Evolutionary conservation across 2,329 filamentous ascomycete genomes (phyloP), one percentile per base, ranked within the genome.

Genomic region (Ophiostoma sp.): DNA sequence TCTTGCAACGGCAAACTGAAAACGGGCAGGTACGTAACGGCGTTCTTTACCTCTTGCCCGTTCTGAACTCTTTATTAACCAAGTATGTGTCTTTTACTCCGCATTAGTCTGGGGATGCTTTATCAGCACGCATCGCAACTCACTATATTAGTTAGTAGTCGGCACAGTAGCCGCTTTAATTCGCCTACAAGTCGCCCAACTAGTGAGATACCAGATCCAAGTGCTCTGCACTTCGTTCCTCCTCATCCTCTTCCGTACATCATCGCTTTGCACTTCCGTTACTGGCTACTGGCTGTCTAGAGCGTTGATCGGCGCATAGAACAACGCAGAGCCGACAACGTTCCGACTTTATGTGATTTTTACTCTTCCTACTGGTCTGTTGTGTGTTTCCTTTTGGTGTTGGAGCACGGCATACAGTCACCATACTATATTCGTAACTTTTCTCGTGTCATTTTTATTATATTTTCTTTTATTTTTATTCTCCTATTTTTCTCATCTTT

Each of bases 71-170:
- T 36, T 38, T 12, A 14, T 58, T 2, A 52, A 52, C 49, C 38
- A 58, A 14, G 27, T 58, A 18, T 27, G 49, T 55, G 27, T 55
- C 49, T 60, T 60, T 60, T 38, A 60, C 12, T 60, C 55, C 55
- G 55, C 4, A 60, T 60, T 60, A 60, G 55, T 60, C 55, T 60
- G 52, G 52, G 27, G 52, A 58, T 58, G 52, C 52, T 58, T 58
- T 58, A 58, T 58, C 27, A 38, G 18, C 27, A 11, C 8, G n/a
- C n/a, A 60, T 38, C 27, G 45, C 45, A 49, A 14, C 45, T 18
- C 55, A 60, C 55, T 40, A 55, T 27, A 27, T 2, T 27, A 27
- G 27, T 27, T 12, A 44, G 42, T 44, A 3, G 42, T 44, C 42
- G 11, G 42, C 42, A 27, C 55, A 38, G 27, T 38, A 16, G 27